A percentile compares a stretch with the other conserved stretches of the same genome.
phyloP scores from a whole-genome alignment of 345 rosid genomes.

The Eutrema heterophyllum region DNA sequence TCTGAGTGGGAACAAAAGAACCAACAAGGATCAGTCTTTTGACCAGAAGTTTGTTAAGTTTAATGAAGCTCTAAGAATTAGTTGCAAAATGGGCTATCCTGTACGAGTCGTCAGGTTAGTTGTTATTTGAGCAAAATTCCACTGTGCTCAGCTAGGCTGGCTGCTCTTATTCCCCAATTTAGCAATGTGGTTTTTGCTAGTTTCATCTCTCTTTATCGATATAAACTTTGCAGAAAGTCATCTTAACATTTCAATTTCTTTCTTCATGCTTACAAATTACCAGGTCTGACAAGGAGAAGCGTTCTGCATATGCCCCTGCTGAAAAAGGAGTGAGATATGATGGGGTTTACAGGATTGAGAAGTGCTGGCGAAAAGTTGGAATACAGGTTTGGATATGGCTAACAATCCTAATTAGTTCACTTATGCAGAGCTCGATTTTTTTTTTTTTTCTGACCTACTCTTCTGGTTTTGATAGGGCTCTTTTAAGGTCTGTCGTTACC shows the following conservation, averaged over 20 bases:
- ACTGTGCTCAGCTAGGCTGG: too few species aligned
- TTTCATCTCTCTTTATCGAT: background rate
- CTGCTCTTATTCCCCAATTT: too few species aligned
- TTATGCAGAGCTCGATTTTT: background rate
- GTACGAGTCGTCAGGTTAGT: constrained; percentile 81
- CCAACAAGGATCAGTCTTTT: constrained; percentile 61
- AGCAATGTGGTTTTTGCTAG: background rate
- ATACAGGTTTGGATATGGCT: constrained; percentile 36
- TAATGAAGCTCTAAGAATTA: constrained; percentile 63
- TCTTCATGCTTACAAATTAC: background rate
- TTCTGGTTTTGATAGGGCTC: constrained; percentile 35
- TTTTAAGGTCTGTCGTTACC: constrained; percentile 59
- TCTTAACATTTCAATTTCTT: background rate
- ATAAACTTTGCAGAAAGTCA: background rate
- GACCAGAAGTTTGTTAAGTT: constrained; percentile 55
- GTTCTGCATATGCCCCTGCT: constrained; percentile 72
- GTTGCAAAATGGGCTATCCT: constrained; percentile 78
- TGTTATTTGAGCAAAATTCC: too few species aligned
- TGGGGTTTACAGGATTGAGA: constrained; percentile 74
- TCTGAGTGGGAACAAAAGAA: constrained; percentile 66
- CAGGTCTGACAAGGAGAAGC: constrained; percentile 77
- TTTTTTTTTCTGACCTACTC: background rate
- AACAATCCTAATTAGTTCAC: background rate
- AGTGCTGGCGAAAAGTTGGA: constrained; percentile 72
- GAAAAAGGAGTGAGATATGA: constrained; percentile 60